phyloP scores from a whole-genome alignment of 176 grass and related monocot species.

The Aegilops bicornis region DNA sequence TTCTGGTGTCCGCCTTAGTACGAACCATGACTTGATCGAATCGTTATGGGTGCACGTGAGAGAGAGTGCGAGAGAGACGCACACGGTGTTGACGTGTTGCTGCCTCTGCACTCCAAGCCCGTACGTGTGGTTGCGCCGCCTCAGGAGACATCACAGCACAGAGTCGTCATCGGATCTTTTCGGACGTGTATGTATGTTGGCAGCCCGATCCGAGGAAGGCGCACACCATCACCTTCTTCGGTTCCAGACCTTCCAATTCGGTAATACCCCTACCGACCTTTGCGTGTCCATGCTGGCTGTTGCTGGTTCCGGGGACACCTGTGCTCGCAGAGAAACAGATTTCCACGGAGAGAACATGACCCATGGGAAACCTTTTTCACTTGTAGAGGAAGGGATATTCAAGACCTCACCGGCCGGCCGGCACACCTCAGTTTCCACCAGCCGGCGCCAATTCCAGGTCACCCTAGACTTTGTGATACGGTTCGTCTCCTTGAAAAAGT shows the following conservation, averaged over 20 bases:
- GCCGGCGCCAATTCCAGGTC: background rate
- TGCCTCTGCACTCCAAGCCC: background rate
- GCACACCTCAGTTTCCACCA: no score
- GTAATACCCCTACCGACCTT: background rate
- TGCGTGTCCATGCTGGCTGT: slow-evolving; percentile 1
- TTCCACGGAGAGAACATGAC: background rate
- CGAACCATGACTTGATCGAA: no score
- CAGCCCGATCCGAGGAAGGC: background rate
- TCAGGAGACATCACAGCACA: background rate
- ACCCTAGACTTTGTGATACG: background rate
- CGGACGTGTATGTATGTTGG: background rate
- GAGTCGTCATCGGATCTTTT: background rate
- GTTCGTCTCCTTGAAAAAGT: background rate
- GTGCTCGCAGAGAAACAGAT: slow-evolving; percentile 5
- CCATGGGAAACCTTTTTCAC: background rate
- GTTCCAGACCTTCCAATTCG: slow-evolving; percentile 6
- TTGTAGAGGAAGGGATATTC: no score
- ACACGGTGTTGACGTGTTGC: background rate
- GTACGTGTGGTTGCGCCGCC: no score
- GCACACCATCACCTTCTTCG: background rate
- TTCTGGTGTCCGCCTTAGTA: no score
- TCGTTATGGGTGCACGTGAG: background rate
- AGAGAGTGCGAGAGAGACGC: no score
- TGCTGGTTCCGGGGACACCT: background rate
- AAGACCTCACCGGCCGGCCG: background rate